Conservation (phyloP, 352 stramenopile species). For the Pythium graminicola region DNA sequence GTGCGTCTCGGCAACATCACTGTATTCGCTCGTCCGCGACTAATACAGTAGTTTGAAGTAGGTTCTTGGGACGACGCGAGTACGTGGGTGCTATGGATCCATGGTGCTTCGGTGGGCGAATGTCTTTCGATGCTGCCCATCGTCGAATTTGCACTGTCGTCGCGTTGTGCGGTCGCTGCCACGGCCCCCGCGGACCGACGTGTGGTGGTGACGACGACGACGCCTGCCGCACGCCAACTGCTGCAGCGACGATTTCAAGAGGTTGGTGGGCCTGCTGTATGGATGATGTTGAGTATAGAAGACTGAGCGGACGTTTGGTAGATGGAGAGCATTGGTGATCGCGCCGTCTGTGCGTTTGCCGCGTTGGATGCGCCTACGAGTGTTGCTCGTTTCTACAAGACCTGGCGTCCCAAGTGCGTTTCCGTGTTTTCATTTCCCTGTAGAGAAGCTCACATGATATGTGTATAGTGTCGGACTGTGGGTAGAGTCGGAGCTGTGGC, state of each 20-base stretch:
- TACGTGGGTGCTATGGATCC: slow-evolving; percentile 42
- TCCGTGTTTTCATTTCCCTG: not conserved
- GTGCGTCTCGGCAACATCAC: slow-evolving; percentile 19
- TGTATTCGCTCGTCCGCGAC: not conserved
- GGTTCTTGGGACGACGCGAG: slow-evolving; percentile 2
- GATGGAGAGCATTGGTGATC: slow-evolving; percentile 20
- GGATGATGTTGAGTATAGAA: not conserved
- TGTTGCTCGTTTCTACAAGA: slow-evolving; percentile 54
- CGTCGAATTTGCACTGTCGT: slow-evolving; percentile 42
- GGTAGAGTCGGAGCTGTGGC: slow-evolving; percentile 82
- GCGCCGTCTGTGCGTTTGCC: slow-evolving; percentile 48
- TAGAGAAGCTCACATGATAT: not conserved
- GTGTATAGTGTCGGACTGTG: slow-evolving; percentile 46
- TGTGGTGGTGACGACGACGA: slow-evolving; percentile 68
- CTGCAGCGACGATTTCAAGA: slow-evolving; percentile 22
- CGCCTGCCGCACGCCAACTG: slow-evolving; percentile 45
- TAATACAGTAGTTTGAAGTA: not conserved
- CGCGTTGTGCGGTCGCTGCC: slow-evolving; percentile 14
- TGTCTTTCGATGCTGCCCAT: slow-evolving; percentile 61
- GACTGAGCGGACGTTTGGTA: not conserved
- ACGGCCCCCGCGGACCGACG: slow-evolving; percentile 12
- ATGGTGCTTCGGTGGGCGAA: slow-evolving; percentile 67
- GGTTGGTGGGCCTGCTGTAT: not conserved
- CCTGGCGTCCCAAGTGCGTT: slow-evolving; percentile 51
- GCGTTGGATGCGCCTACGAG: slow-evolving; percentile 48